Evolutionary conservation across 2,329 filamentous ascomycete species (phyloP).

Genomic region (Tolypocladium album): DNA sequence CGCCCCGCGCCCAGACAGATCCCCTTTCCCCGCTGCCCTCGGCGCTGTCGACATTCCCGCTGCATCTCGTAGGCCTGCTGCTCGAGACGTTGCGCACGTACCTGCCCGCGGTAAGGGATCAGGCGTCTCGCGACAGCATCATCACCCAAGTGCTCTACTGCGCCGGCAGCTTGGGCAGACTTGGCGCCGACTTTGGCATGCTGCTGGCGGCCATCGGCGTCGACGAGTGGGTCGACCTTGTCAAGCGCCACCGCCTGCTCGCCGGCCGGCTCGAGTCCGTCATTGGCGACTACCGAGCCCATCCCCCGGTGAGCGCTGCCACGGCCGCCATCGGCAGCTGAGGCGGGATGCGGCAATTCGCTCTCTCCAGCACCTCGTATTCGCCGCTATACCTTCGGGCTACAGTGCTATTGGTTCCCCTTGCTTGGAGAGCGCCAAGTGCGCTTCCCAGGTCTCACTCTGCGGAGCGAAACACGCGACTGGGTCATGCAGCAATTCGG

Average conservation of each 20-base stretch:
- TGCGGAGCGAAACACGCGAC: background rate
- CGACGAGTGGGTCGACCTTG: constrained; percentile 77
- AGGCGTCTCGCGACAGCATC: constrained; percentile 71
- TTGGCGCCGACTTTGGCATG: constrained; percentile 89
- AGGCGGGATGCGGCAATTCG: background rate
- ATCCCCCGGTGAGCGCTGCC: background rate
- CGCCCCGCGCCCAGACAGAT: constrained; percentile 9
- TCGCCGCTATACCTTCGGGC: background rate
- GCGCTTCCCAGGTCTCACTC: background rate
- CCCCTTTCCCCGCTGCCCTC: constrained; percentile 56
- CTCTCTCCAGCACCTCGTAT: background rate
- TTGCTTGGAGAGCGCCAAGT: background rate
- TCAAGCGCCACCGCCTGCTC: constrained; percentile 76
- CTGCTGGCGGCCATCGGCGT: constrained; percentile 54
- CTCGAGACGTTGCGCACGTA: constrained; percentile 66
- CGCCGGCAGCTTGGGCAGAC: constrained; percentile 75
- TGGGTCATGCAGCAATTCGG: background rate
- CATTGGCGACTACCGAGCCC: constrained; percentile 38
- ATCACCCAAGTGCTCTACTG: constrained; percentile 90
- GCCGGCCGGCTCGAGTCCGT: constrained; percentile 68
- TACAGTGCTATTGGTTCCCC: background rate
- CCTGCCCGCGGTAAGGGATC: constrained; percentile 71
- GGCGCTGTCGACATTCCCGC: constrained; percentile 71
- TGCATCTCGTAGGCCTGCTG: constrained; percentile 73
- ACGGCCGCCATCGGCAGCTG: background rate